Evolutionary conservation across 768 basidiomycete genomes (phyloP).

Genomic region (Rhodotorula kratochvilovae): DNA sequence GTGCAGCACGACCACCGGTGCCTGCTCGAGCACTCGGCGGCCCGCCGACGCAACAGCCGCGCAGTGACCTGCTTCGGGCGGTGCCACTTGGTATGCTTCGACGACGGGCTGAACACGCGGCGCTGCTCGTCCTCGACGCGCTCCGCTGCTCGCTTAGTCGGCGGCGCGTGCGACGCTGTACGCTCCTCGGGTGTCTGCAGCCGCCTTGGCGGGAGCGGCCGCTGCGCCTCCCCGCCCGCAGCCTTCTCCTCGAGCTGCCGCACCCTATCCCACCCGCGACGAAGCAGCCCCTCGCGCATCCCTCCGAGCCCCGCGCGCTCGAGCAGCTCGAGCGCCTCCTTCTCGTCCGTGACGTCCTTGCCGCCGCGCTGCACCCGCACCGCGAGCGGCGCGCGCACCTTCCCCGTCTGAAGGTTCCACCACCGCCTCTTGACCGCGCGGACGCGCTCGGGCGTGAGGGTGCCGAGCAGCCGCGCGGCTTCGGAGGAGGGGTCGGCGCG

Average conservation of each 20-base stretch:
- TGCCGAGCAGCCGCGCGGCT: conserved; percentile 37
- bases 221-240: neutral
- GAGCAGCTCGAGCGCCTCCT: neutral
- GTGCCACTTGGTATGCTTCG: conserved; percentile 27
- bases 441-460: conserved; percentile 18
- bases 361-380: neutral
- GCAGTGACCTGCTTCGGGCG: conserved; percentile 14
- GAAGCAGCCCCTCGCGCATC: neutral
- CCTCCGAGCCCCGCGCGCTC: neutral
- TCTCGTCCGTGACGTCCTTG: neutral
- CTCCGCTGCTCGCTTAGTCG: neutral
- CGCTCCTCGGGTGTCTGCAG: conserved; percentile 19
- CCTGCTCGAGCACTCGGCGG: conserved; percentile 2
- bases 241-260: conserved; percentile 5
- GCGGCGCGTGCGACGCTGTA: neutral
- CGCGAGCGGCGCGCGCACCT: conserved; percentile 25
- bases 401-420: conserved; percentile 31
- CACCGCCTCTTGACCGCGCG: conserved; percentile 16
- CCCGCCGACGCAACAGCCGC: conserved; percentile 12
- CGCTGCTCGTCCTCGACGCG: neutral
- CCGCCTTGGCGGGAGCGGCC: conserved; percentile 16
- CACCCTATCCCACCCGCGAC: neutral
- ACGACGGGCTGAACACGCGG: neutral
- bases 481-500: conserved; percentile 35
- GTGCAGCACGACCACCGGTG: conserved; percentile 5